Evolutionary conservation across 2,329 filamentous ascomycete species (phyloP).

Genomic region (Talaromyces sp.): DNA sequence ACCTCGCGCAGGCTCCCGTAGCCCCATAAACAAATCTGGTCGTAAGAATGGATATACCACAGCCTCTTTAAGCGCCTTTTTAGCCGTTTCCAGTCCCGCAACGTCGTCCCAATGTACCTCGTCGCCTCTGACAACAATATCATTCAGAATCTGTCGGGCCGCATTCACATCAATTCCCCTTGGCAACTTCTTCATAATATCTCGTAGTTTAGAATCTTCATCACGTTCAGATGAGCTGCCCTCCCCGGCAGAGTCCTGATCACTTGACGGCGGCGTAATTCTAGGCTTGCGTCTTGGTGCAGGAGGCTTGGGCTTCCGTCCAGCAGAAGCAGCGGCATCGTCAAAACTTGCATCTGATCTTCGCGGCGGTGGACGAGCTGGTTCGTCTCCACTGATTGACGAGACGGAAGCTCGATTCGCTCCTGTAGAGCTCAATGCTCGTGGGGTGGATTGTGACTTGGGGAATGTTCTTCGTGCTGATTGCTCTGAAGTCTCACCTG

Average conservation of each 20-base stretch:
- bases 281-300: conserved; percentile 36
- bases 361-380: conserved; percentile 24
- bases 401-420: conserved; percentile 23
- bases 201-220: conserved; percentile 59
- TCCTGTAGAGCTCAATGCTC: conserved; percentile 7
- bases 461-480: conserved; percentile 1
- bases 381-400: conserved; percentile 38
- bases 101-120: conserved; percentile 95
- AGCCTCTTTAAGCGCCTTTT: conserved; percentile 87
- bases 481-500: background rate
- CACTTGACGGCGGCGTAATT: conserved; percentile 48
- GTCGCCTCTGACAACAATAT: conserved; percentile 91
- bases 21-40: conserved; percentile 91
- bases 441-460: conserved; percentile 19
- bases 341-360: conserved; percentile 20
- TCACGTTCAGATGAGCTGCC: conserved; percentile 50
- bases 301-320: conserved; percentile 28
- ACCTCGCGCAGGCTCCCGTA: conserved; percentile 87
- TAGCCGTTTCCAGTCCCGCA: conserved; percentile 84
- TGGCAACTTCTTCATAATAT: conserved; percentile 74
- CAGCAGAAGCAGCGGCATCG: conserved; percentile 18
- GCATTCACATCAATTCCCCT: conserved; percentile 77
- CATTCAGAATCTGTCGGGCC: conserved; percentile 90
- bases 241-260: conserved; percentile 41
- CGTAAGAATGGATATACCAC: conserved; percentile 96